phyloP scores from a whole-genome alignment of 1,139 yeast species.

The Diutina siamensis region DNA sequence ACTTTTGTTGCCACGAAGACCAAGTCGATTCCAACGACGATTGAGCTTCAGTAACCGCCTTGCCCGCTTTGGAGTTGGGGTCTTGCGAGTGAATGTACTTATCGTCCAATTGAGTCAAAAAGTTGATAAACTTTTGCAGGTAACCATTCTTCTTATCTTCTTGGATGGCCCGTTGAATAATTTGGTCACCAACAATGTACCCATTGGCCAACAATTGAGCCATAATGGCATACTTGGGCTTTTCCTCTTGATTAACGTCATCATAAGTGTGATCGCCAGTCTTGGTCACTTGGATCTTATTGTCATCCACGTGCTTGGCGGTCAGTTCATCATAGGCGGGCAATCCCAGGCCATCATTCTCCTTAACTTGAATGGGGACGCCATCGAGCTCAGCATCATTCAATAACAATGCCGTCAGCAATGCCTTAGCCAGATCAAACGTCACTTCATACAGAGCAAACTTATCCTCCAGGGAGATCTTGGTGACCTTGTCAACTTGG shows the following conservation, averaged over 20 bases:
- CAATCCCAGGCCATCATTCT: conserved; percentile 14
- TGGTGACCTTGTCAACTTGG: conserved; percentile 36
- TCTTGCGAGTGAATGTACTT: conserved; percentile 50
- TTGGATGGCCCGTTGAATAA: conserved; percentile 47
- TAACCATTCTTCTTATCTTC: conserved; percentile 58
- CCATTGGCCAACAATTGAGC: conserved; percentile 72
- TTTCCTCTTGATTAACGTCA: conserved; percentile 63
- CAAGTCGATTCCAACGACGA: conserved; percentile 11
- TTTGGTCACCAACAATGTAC: conserved; percentile 51
- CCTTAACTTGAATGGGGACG: conserved; percentile 33
- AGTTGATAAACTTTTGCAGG: conserved; percentile 42
- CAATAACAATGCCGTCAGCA: conserved; percentile 60
- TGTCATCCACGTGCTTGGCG: conserved; percentile 13
- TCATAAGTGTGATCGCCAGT: conserved; percentile 26
- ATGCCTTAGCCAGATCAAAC: conserved; percentile 51
- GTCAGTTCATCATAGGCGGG: conserved; percentile 10
- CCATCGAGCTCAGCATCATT: conserved; percentile 69
- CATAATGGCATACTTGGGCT: conserved; percentile 65
- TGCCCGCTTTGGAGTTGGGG: conserved; percentile 18
- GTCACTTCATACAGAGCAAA: conserved; percentile 34
- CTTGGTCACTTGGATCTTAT: conserved; percentile 15
- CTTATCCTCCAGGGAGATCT: conserved; percentile 18
- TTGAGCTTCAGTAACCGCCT: conserved; percentile 9
- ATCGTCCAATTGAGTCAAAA: conserved; percentile 42
- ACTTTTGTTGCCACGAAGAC: conserved; percentile 8